These are phyloP conservation scores for Phytophthora quininea DNA, from an alignment of 352 stramenopile genomes.

Conservation along the genomic window DNA sequence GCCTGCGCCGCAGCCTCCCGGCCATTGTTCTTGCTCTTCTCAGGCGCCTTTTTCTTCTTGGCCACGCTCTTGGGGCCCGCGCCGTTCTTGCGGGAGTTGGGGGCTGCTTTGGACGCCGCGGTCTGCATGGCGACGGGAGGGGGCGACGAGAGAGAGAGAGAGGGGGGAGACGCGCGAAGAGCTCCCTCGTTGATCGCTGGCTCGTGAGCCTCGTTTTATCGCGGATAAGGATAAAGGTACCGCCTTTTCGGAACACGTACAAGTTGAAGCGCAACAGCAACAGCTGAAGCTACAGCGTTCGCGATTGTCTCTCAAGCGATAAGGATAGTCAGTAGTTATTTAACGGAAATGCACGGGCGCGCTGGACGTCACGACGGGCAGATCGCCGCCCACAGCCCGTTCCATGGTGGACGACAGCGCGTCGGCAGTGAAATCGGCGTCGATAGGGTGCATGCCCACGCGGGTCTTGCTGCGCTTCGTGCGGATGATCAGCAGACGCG, in stretches of 20 bases:
- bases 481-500: conserved; percentile 66
- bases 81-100: conserved; percentile 29
- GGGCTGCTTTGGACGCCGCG: conserved; percentile 15
- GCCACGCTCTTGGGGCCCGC: conserved; percentile 29
- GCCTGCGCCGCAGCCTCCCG: conserved; percentile 18
- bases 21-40: conserved; percentile 29
- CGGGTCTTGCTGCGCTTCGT: conserved; percentile 73
- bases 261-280: background rate
- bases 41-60: conserved; percentile 51
- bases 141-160: background rate
- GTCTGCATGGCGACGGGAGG: conserved; percentile 28
- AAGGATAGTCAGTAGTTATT: conserved; percentile 1
- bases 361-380: conserved; percentile 45
- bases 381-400: conserved; percentile 69
- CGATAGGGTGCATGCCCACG: conserved; percentile 41
- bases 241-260: no score
- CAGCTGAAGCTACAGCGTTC: no score
- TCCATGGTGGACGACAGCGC: conserved; percentile 73
- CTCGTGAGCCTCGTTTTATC: conserved; percentile 28
- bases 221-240: no score
- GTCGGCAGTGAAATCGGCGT: conserved; percentile 50
- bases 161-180: conserved; percentile 1
- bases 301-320: background rate
- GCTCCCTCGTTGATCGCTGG: conserved; percentile 10
- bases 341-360: conserved; percentile 49